phyloP scores from a whole-genome alignment of 2,329 filamentous ascomycete species.

The Metarhizium sp. region DNA sequence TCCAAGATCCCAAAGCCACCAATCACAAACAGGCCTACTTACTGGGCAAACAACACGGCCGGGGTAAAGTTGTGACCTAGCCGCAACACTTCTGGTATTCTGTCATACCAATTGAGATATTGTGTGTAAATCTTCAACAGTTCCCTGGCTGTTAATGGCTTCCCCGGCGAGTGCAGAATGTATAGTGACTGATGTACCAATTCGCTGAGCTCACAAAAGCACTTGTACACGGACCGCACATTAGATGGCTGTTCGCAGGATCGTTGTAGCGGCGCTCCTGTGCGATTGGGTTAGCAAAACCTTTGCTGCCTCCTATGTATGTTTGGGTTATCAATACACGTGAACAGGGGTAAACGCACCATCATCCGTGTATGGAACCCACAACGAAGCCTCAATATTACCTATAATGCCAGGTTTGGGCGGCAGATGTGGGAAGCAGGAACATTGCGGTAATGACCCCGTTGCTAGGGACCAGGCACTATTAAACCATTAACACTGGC shows the following conservation, averaged over 20 bases:
- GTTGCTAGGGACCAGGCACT: slow-evolving; percentile 59
- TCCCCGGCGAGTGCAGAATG: slow-evolving; percentile 61
- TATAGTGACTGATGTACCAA: slow-evolving; percentile 64
- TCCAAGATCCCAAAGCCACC: background rate
- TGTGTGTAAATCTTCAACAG: slow-evolving; percentile 56
- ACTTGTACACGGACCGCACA: slow-evolving; percentile 57
- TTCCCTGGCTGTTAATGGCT: slow-evolving; percentile 53
- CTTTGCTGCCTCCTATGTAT: slow-evolving; percentile 2
- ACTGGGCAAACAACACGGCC: slow-evolving; percentile 67
- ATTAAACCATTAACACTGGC: slow-evolving; percentile 11
- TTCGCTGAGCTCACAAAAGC: slow-evolving; percentile 64
- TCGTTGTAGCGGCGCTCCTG: slow-evolving; percentile 42
- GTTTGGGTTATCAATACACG: background rate
- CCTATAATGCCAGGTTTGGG: slow-evolving; percentile 52
- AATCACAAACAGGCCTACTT: slow-evolving; percentile 23
- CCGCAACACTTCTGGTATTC: slow-evolving; percentile 53
- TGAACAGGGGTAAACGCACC: slow-evolving; percentile 26
- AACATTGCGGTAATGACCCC: slow-evolving; percentile 51
- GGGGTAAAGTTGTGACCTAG: slow-evolving; percentile 63
- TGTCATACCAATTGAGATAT: slow-evolving; percentile 64
- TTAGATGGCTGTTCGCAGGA: slow-evolving; percentile 56
- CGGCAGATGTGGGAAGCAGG: slow-evolving; percentile 44
- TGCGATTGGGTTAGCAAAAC: background rate
- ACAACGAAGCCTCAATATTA: slow-evolving; percentile 49
- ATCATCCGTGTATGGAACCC: slow-evolving; percentile 50